Conservation (phyloP, 2,329 filamentous ascomycete species). For the Aureobasidium leucospermi region DNA sequence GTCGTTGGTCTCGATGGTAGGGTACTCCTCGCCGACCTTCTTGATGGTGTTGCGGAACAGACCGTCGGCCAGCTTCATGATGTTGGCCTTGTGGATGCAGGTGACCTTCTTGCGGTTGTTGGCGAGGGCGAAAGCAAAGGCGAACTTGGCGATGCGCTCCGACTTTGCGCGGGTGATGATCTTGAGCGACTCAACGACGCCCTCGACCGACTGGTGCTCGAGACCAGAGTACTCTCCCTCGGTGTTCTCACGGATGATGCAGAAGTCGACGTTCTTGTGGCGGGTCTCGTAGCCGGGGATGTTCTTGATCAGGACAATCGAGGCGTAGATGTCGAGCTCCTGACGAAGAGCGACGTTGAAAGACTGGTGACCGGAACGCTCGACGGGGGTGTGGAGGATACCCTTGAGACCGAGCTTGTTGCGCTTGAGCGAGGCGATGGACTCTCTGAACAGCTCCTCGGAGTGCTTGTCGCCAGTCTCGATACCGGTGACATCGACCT, state of each 20-base stretch:
- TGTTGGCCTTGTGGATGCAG: conserved; percentile 99
- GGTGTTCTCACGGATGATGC: conserved; percentile 99
- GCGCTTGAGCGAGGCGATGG: conserved; percentile 87
- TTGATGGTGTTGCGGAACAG: conserved; percentile 98
- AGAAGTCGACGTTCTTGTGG: conserved; percentile 94
- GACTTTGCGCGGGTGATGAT: conserved; percentile 99
- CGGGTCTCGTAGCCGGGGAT: conserved; percentile 97
- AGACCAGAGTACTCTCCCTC: conserved; percentile 99
- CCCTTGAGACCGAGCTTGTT: conserved; percentile 97
- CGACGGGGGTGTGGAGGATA: conserved; percentile 95
- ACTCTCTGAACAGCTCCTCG: conserved; percentile 92
- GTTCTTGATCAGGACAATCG: conserved; percentile 97
- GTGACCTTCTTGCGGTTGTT: conserved; percentile 99
- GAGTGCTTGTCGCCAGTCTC: conserved; percentile 78
- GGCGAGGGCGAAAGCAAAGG: conserved; percentile 93
- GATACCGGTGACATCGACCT: conserved; percentile 90
- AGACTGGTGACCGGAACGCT: conserved; percentile 93
- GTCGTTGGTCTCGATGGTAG: conserved; percentile 90
- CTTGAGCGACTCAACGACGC: conserved; percentile 98
- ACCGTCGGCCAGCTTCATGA: conserved; percentile 99
- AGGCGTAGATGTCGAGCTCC: conserved; percentile 99
- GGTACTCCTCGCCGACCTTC: conserved; percentile 87
- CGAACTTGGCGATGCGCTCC: conserved; percentile 98
- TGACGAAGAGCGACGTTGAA: conserved; percentile 99
- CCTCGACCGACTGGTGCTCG: conserved; percentile 93